Base-by-base conservation (phyloP, 495 filamentous ascomycete species). In the Penicillium paradoxum region DNA sequence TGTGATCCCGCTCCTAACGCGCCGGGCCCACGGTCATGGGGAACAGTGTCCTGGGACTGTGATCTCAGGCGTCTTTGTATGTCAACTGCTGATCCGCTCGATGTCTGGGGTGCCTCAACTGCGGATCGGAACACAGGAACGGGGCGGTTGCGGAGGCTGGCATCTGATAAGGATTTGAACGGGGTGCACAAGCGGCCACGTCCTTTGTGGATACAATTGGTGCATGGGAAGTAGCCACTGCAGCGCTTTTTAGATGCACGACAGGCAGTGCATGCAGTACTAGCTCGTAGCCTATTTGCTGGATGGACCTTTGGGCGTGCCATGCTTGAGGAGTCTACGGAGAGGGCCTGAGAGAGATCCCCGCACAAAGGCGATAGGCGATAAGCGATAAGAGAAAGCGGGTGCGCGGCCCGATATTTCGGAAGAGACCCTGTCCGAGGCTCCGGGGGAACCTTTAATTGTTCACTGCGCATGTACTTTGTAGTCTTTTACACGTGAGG, bases 161-260 rank as follows among this genome's bases (percentile, higher is more conserved):
- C 29, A 24, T 55, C 45, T 17, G 59, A 25, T 32, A 49, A 43
- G 30, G 60, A 55, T 44, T 61, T 66, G 43, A 64, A 69, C 22
- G 67, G 65, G 13, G 61, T 63, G 49, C 71, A 73, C 13, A 57
- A 51, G 21, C 66, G 64, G n/a, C 55, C 63, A 1, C 60, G 62
- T 3, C 67, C 67, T 27, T 61, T 69, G 22, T 57, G 42, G 27
- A 67, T 58, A 49, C 72, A 75, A 40, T 70, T 73, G 3, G 61
- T 49, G 45, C 72, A 75, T 7, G 72, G 72, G 44, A 71, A 70
- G 4, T 53, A 63, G 25, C 72, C 72, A 44, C 67, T 73, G 45
- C 72, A 75, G 45, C 71, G 64, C 55, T 71, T 73, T 52, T 73
- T 72, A 10, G 71, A 68, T 9, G 62, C 52, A 10, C 69, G 63